Percentiles rank a stretch among this genome's conserved stretches.
Conservation (phyloP, 768 basidiomycete genomes). For the Pisolithus albus region DNA sequence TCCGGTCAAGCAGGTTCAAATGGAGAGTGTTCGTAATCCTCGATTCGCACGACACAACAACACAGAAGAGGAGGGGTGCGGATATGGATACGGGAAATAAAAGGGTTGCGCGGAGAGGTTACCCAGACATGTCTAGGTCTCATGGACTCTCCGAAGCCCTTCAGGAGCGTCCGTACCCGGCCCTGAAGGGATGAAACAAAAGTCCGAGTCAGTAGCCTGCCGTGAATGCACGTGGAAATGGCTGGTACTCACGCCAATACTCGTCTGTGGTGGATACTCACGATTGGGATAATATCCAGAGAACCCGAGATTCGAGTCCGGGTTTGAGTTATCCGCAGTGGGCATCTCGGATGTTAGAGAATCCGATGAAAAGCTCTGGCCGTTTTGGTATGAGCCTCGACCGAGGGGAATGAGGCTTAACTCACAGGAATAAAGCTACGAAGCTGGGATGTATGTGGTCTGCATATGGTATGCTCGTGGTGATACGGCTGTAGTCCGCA, state of each 20-base stretch:
- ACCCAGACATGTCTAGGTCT: no score
- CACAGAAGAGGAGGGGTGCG: no score
- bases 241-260: neutral
- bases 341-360: neutral
- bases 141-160: no score
- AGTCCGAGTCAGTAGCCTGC: neutral
- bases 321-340: neutral
- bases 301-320: neutral
- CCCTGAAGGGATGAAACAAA: no score
- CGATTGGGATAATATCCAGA: neutral
- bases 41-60: no score
- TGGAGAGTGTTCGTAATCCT: no score
- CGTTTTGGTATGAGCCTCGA: neutral
- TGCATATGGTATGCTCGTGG: neutral
- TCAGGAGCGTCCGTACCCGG: no score
- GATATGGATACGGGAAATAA: no score
- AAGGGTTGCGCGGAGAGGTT: no score
- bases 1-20: no score
- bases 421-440: neutral
- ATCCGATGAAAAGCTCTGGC: neutral
- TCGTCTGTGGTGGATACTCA: neutral
- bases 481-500: neutral
- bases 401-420: neutral
- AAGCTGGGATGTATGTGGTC: neutral
- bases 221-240: neutral